Evolutionary conservation across 768 basidiomycete species (phyloP).

Genomic region (Chalciporus pseudorubinellus): DNA sequence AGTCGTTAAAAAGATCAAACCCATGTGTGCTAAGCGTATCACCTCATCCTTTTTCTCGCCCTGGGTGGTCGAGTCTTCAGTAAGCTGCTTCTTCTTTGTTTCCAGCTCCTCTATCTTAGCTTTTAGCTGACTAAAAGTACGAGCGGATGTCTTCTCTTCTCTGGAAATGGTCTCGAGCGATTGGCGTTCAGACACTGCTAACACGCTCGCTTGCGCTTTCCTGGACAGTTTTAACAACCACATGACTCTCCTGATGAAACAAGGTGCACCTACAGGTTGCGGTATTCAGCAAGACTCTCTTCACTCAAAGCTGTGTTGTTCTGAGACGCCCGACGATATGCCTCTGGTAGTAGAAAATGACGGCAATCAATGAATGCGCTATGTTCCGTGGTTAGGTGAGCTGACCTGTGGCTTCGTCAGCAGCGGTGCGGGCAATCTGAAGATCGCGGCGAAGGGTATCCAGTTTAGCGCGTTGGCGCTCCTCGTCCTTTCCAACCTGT

Average conservation of each 20-base stretch:
- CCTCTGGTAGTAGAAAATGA: slow-evolving; percentile 47
- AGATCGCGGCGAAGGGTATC: slow-evolving; percentile 63
- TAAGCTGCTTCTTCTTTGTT: slow-evolving; percentile 54
- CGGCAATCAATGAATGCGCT: neutral
- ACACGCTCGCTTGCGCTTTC: slow-evolving; percentile 73
- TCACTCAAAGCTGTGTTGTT: slow-evolving; percentile 77
- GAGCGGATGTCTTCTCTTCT: slow-evolving; percentile 73
- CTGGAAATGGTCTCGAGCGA: slow-evolving; percentile 74
- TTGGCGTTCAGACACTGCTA: slow-evolving; percentile 87
- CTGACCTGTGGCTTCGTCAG: slow-evolving; percentile 78
- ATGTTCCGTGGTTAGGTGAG: neutral
- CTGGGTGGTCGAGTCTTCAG: slow-evolving; percentile 50
- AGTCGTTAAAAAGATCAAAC: neutral
- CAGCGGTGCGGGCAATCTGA: slow-evolving; percentile 59
- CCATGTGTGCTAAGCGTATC: neutral
- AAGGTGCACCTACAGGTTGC: slow-evolving; percentile 17
- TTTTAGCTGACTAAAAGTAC: slow-evolving; percentile 61
- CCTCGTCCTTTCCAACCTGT: slow-evolving; percentile 60
- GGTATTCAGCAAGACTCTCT: slow-evolving; percentile 84
- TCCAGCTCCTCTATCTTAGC: slow-evolving; percentile 68
- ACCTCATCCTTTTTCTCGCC: slow-evolving; percentile 60
- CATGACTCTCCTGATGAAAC: neutral
- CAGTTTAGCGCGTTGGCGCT: slow-evolving; percentile 52
- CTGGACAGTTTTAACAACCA: slow-evolving; percentile 38
- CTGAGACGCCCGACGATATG: slow-evolving; percentile 67